A percentile compares a stretch with the other conserved stretches of the same genome.
phyloP scores from a whole-genome alignment of 345 rosid species.

The Citrus reticulata region DNA sequence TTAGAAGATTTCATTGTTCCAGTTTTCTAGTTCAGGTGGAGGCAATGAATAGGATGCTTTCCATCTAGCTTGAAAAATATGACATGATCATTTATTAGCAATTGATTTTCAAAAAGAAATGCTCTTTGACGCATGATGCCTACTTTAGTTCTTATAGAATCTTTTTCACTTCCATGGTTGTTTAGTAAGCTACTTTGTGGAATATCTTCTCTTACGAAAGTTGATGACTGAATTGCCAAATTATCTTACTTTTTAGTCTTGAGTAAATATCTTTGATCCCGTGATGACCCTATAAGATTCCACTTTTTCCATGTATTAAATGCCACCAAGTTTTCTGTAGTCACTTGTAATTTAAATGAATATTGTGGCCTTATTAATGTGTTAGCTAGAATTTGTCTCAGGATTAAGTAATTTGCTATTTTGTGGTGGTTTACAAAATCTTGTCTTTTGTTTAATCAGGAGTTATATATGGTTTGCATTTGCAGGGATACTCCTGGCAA shows the following conservation, averaged over 20 bases:
- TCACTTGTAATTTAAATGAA: not conserved
- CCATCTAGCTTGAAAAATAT: not conserved
- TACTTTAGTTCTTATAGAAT: not conserved
- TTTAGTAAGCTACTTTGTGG: not conserved
- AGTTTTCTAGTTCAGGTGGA: not conserved
- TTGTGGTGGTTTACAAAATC: not conserved
- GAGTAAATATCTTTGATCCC: not conserved
- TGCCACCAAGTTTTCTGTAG: not conserved
- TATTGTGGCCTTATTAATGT: not conserved
- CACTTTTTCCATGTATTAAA: not conserved
- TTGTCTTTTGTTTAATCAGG: not conserved
- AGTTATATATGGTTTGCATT: conserved; percentile 17
- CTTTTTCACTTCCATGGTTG: not conserved
- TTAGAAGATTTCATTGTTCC: not conserved
- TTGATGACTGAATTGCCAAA: not conserved
- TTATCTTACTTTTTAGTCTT: not conserved
- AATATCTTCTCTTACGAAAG: not conserved
- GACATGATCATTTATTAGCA: not conserved
- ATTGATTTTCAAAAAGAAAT: not conserved
- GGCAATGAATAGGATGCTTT: not conserved
- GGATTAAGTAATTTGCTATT: not conserved
- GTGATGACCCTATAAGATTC: not conserved
- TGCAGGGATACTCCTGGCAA: conserved; percentile 39
- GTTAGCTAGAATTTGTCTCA: not conserved
- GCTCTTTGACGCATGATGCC: not conserved